phyloP scores from a whole-genome alignment of 208 protist species.

The Wallacemonas sp. region DNA sequence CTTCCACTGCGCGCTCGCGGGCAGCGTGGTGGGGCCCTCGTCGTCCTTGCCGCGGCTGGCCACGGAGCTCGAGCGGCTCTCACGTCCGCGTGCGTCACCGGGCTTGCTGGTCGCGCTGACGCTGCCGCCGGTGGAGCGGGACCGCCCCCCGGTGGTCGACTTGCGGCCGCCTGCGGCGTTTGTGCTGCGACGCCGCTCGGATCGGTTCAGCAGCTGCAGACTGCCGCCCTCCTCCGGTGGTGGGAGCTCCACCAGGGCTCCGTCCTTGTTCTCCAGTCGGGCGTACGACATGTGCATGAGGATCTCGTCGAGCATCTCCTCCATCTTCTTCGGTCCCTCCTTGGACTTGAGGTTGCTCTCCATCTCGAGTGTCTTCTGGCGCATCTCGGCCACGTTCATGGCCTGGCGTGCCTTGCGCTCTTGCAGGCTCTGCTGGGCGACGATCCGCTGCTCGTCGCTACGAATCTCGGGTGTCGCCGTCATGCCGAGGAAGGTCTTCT shows the following conservation, averaged over 20 bases:
- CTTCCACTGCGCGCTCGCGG: constrained; percentile 58
- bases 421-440: constrained; percentile 41
- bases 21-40: constrained; percentile 26
- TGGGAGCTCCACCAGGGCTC: constrained; percentile 74
- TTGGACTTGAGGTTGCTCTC: constrained; percentile 78
- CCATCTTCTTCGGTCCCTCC: constrained; percentile 93
- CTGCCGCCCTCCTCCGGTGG: constrained; percentile 88
- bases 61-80: constrained; percentile 19
- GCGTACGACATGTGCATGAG: constrained; percentile 92
- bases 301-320: constrained; percentile 93
- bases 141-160: constrained; percentile 1
- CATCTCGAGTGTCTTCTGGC: constrained; percentile 77
- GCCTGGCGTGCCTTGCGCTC: constrained; percentile 86
- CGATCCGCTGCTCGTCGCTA: constrained; percentile 28
- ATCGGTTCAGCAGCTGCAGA: constrained; percentile 52
- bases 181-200: background rate
- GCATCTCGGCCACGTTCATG: constrained; percentile 88
- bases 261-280: constrained; percentile 78
- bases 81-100: background rate
- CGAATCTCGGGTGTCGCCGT: constrained; percentile 31
- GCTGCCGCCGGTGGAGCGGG: constrained; percentile 8
- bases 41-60: background rate
- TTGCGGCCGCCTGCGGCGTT: constrained; percentile 4
- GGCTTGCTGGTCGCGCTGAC: constrained; percentile 5
- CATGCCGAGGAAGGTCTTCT: constrained; percentile 93